phyloP scores from a whole-genome alignment of 306 rosid genomes.

The Medicago lupulina region DNA sequence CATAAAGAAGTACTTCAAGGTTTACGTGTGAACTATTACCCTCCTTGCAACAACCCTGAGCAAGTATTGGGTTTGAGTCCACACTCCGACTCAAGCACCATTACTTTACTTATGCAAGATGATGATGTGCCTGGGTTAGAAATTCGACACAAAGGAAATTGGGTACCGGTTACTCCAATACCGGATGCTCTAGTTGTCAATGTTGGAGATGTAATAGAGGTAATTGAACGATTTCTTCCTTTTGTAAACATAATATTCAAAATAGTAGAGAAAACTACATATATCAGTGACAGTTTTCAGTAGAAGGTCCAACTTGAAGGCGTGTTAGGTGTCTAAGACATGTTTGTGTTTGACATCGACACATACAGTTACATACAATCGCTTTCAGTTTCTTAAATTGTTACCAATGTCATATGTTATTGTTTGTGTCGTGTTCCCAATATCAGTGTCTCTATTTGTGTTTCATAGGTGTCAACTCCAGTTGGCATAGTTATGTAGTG shows the following conservation, averaged over 20 bases:
- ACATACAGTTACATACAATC: too few relatives aligned
- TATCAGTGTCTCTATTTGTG: too few relatives aligned
- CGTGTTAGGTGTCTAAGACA: too few relatives aligned
- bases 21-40: slow-evolving; percentile 48
- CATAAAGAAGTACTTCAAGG: slow-evolving; percentile 41
- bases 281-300: too few relatives aligned
- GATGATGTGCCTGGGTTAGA: slow-evolving; percentile 47
- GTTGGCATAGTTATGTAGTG: too few relatives aligned
- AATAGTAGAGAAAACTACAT: too few relatives aligned
- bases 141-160: slow-evolving; percentile 49
- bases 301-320: neutral
- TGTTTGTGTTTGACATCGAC: too few relatives aligned
- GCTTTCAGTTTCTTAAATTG: too few relatives aligned
- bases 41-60: slow-evolving; percentile 55
- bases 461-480: too few relatives aligned
- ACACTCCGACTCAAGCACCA: slow-evolving; percentile 55
- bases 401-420: too few relatives aligned
- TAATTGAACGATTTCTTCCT: neutral
- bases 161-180: slow-evolving; percentile 49
- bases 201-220: slow-evolving; percentile 51
- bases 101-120: slow-evolving; percentile 57
- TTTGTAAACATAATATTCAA: neutral
- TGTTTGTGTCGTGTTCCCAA: too few relatives aligned
- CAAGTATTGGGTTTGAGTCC: slow-evolving; percentile 55
- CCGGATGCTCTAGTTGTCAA: slow-evolving; percentile 50